These are phyloP conservation scores for Diplogelasinospora grovesii DNA, from an alignment of 495 filamentous ascomycete species.

Conservation along the genomic window DNA sequence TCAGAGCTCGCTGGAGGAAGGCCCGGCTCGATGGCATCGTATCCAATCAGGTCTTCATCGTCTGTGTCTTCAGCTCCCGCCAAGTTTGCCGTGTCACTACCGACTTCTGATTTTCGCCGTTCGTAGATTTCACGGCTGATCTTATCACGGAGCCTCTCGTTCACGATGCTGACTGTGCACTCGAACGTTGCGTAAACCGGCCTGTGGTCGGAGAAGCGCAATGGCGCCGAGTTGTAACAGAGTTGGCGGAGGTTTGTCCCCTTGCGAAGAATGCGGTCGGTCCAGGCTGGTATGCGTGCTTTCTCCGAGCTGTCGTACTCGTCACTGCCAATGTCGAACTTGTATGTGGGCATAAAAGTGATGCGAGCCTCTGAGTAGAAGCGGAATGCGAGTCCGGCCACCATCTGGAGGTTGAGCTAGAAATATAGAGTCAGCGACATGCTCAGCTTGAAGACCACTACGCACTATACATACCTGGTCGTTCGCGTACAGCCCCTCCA, in stretches of 20 bases:
- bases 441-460: background rate
- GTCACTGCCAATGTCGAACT: slow-evolving; percentile 83
- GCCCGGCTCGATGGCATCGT: slow-evolving; percentile 69
- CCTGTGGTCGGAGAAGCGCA: slow-evolving; percentile 88
- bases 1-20: slow-evolving; percentile 89
- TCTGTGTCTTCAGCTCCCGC: slow-evolving; percentile 53
- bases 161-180: slow-evolving; percentile 69
- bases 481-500: slow-evolving; percentile 79
- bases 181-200: slow-evolving; percentile 87
- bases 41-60: slow-evolving; percentile 67
- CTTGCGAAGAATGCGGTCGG: slow-evolving; percentile 84
- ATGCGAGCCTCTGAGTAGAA: slow-evolving; percentile 86
- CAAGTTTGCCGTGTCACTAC: slow-evolving; percentile 37
- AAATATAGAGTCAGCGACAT: slow-evolving; percentile 10
- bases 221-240: slow-evolving; percentile 67
- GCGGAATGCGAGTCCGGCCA: slow-evolving; percentile 79
- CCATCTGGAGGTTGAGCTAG: slow-evolving; percentile 92
- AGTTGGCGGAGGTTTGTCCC: slow-evolving; percentile 76
- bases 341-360: slow-evolving; percentile 87
- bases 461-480: slow-evolving; percentile 62
- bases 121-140: slow-evolving; percentile 68
- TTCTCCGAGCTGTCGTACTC: slow-evolving; percentile 94
- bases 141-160: slow-evolving; percentile 63
- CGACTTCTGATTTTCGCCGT: slow-evolving; percentile 54
- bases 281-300: slow-evolving; percentile 92